phyloP scores from a whole-genome alignment of 108 stramenopile species.

The Mediolabrus comicus region DNA sequence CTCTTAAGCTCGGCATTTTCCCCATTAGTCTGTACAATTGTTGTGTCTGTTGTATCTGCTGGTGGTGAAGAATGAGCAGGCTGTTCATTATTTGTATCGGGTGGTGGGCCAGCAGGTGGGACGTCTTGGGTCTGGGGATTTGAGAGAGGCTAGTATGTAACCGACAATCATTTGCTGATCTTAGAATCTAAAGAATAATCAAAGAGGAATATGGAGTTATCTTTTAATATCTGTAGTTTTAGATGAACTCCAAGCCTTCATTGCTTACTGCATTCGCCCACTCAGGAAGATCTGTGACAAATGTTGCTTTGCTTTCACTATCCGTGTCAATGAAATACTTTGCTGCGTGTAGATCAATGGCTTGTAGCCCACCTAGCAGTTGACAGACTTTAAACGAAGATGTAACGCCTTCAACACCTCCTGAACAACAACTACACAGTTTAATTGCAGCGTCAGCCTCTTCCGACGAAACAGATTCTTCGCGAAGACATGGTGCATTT shows the following conservation, averaged over 20 bases:
- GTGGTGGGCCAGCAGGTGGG: too few species aligned
- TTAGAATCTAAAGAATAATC: background rate
- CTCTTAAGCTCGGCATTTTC: conserved; percentile 18
- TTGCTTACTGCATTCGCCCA: conserved; percentile 13
- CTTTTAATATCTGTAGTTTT: too few species aligned
- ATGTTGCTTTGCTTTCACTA: background rate
- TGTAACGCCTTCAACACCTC: conserved; percentile 33
- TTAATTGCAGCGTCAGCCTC: conserved; percentile 38
- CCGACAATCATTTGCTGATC: too few species aligned
- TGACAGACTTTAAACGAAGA: conserved; percentile 66
- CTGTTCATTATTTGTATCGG: too few species aligned
- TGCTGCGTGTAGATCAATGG: conserved; percentile 71
- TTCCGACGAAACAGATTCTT: conserved; percentile 24
- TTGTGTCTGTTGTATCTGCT: too few species aligned
- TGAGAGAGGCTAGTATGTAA: background rate
- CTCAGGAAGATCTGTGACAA: conserved; percentile 21
- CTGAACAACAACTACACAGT: conserved; percentile 49
- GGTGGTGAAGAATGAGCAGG: too few species aligned
- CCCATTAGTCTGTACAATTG: background rate
- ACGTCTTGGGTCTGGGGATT: too few species aligned
- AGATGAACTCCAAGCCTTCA: background rate
- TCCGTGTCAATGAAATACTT: conserved; percentile 44
- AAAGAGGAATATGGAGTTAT: background rate
- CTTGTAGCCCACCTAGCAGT: conserved; percentile 64
- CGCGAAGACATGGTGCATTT: conserved; percentile 14